Evolutionary conservation across 371 early-diverging fungal genomes (phyloP), one percentile per base, ranked within the genome.

Genomic region (Batkoa obscura): DNA sequence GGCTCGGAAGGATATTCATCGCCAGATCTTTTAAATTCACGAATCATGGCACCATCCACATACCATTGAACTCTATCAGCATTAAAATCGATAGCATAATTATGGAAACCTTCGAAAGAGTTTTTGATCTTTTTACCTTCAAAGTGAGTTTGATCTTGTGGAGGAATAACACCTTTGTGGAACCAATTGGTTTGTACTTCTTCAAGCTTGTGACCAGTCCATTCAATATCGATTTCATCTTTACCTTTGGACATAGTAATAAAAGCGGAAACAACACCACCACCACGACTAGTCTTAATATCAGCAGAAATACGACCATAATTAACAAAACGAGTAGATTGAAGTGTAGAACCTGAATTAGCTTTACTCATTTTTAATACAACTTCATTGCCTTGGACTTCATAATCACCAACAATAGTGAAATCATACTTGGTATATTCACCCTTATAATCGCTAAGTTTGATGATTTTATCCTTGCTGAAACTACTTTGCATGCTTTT

Each of bases 21-120:
- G 9, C 41, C 52, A 17, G 12, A 36, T 56, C 50, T 55, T 12
- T 23, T 39, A 9, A 74, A 64, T 12, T 61, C 68, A 46, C 78
- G 68, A 54, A 74, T 66, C 13, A 60, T 54, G 38, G 60, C 59
- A 43, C 74, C 74, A 62, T 80, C 69, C 36, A 78, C 67, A 42
- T 52, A 38, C 78, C 80, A 83, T 17, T 54, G 39, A 49, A 81
- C 73, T 36, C 59, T 50, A 43, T 76, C 72, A 36, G 72, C 70
- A 51, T 64, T 69, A 80, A 79, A 80, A 32, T 71, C 64, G 50
- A 83, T 71, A 36, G 63, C 64, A 35, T 72, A 72, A 1, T 60
- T 63, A 38, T 68, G 64, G 47, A 66, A 71, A 30, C 53, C 62
- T 33, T 38, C 17, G 2, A 55, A 59, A 2, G 61, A 54, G 58